A percentile compares a stretch with the other conserved stretches of the same genome.
phyloP scores from a whole-genome alignment of 345 rosid species.

The Syzygium oleosum region DNA sequence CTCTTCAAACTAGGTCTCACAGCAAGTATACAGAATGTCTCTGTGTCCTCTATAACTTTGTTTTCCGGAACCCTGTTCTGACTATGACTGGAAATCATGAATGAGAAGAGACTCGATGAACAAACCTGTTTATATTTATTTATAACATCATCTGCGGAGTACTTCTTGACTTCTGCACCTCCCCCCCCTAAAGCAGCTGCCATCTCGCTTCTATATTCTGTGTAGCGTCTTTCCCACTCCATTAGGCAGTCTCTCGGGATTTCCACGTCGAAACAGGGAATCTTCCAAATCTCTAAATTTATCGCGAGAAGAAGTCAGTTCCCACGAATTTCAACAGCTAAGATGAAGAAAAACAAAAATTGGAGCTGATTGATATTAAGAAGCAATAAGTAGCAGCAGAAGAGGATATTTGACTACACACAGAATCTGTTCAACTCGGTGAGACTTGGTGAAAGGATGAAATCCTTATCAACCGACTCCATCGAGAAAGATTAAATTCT shows the following conservation, averaged over 20 bases:
- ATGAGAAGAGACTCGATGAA: background rate
- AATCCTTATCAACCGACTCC: background rate
- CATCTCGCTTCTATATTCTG: conserved; percentile 48
- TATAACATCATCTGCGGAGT: conserved; percentile 21
- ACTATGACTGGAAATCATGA: background rate
- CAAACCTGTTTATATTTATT: conserved; percentile 48
- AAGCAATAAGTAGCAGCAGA: background rate
- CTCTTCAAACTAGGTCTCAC: background rate
- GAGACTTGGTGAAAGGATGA: background rate
- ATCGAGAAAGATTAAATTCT: background rate
- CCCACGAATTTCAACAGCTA: background rate
- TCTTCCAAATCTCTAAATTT: conserved; percentile 38
- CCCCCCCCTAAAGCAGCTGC: background rate
- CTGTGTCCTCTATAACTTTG: background rate
- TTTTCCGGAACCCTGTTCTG: background rate
- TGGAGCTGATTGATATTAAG: background rate
- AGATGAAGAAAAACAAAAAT: background rate
- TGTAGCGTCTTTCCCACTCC: conserved; percentile 28
- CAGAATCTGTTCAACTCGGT: background rate
- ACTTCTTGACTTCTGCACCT: background rate
- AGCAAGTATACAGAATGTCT: background rate
- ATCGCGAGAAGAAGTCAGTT: background rate
- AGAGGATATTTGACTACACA: background rate
- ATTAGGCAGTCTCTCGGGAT: conserved; percentile 1
- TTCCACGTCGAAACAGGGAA: conserved; percentile 29